Percentiles rank a stretch among this genome's conserved stretches.
phyloP scores from a whole-genome alignment of 2,329 filamentous ascomycete genomes.

The Aspergillus sp. region DNA sequence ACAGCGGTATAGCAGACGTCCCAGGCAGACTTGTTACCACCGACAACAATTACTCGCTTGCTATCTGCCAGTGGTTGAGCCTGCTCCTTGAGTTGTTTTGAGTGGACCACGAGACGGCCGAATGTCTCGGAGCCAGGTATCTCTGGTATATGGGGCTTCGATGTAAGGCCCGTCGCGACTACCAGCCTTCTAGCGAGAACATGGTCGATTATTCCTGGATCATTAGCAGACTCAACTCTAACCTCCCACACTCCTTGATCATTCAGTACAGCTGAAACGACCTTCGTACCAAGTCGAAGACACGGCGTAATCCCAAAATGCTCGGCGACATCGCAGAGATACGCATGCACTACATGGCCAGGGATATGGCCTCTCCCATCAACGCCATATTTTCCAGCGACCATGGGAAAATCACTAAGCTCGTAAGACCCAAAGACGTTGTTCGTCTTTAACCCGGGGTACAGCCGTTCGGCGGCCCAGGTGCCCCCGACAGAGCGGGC shows the following conservation, averaged over 20 bases:
- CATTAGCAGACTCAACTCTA: not conserved
- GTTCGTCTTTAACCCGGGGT: conserved; percentile 67
- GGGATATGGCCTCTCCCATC: conserved; percentile 55
- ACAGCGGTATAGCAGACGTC: conserved; percentile 60
- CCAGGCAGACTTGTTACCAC: conserved; percentile 60
- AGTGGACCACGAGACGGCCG: conserved; percentile 53
- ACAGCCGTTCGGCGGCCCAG: conserved; percentile 62
- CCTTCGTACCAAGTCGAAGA: not conserved
- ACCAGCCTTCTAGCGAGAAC: conserved; percentile 48
- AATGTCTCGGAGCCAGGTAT: conserved; percentile 52
- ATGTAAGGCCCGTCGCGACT: conserved; percentile 58
- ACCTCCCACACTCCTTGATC: conserved; percentile 16
- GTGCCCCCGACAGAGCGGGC: conserved; percentile 60
- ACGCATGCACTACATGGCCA: conserved; percentile 52
- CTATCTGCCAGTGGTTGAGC: conserved; percentile 24
- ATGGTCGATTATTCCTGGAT: not conserved
- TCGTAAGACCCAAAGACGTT: conserved; percentile 69
- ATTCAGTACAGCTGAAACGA: conserved; percentile 16
- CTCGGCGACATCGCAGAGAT: conserved; percentile 55
- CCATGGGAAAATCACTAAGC: conserved; percentile 68
- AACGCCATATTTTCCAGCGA: conserved; percentile 46
- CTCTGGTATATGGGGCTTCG: conserved; percentile 52
- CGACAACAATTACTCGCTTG: conserved; percentile 53
- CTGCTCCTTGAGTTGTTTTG: conserved; percentile 48
- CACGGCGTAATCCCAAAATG: conserved; percentile 46